These are phyloP conservation scores for Stachybotrys chlorohalonatus DNA, from an alignment of 2,329 filamentous ascomycete genomes.

Conservation along the genomic window DNA sequence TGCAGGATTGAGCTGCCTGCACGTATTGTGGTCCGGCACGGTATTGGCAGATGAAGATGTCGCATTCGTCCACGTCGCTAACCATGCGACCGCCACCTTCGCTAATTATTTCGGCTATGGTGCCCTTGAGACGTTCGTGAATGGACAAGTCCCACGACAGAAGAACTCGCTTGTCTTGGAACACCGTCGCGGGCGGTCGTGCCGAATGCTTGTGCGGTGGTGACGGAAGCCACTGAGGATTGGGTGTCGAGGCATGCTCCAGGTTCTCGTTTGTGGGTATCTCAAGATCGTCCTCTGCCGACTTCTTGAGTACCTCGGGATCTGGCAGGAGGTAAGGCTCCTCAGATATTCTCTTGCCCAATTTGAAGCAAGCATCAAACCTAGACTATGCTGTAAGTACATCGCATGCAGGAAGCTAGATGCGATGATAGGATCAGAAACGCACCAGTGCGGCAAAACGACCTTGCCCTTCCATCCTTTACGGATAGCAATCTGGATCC, in stretches of 20 bases:
- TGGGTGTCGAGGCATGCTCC: slow-evolving; percentile 52
- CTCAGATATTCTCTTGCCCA: slow-evolving; percentile 87
- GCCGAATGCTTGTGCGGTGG: slow-evolving; percentile 27
- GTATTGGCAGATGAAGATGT: slow-evolving; percentile 82
- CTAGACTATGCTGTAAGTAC: slow-evolving; percentile 29
- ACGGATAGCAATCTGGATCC: slow-evolving; percentile 51
- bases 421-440: neutral
- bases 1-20: slow-evolving; percentile 63
- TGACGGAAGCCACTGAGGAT: slow-evolving; percentile 32
- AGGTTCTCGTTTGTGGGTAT: slow-evolving; percentile 53
- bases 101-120: slow-evolving; percentile 62
- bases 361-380: slow-evolving; percentile 94
- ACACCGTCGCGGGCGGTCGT: slow-evolving; percentile 57
- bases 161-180: slow-evolving; percentile 68
- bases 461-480: slow-evolving; percentile 69
- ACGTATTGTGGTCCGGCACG: slow-evolving; percentile 74
- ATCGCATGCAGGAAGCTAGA: neutral
- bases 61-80: slow-evolving; percentile 55
- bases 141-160: slow-evolving; percentile 68
- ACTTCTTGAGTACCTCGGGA: slow-evolving; percentile 65
- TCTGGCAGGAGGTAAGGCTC: slow-evolving; percentile 77
- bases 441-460: slow-evolving; percentile 85
- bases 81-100: slow-evolving; percentile 64
- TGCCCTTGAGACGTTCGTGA: slow-evolving; percentile 53
- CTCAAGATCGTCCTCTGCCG: slow-evolving; percentile 45